These are phyloP conservation scores for Incumbomyces lentus DNA, from an alignment of 2,329 filamentous ascomycete genomes.

Conservation along the genomic window DNA sequence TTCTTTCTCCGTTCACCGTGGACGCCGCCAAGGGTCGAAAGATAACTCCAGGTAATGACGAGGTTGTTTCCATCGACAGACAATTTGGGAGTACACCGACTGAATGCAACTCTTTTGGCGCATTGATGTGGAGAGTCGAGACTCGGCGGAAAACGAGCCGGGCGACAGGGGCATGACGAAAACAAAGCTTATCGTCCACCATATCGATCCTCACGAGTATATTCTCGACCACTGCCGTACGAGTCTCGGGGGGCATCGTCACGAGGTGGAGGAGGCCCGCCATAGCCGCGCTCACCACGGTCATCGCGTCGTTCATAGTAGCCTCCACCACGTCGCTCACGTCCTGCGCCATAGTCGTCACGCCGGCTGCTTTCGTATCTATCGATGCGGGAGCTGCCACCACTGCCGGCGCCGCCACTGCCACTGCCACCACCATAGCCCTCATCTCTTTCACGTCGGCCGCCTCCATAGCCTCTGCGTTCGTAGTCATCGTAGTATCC, in stretches of 20 bases:
- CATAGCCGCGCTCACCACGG: conserved; percentile 16
- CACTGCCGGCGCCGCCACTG: conserved; percentile 34
- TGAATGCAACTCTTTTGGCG: background rate
- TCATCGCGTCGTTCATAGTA: conserved; percentile 42
- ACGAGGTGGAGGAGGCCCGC: conserved; percentile 12
- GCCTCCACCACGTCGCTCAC: conserved; percentile 38
- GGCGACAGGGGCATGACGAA: too few species aligned
- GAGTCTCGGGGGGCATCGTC: conserved; percentile 21
- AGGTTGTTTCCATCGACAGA: conserved; percentile 2
- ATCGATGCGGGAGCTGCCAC: conserved; percentile 37
- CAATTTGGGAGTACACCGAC: conserved; percentile 1
- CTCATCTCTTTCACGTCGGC: conserved; percentile 34
- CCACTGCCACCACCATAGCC: conserved; percentile 38
- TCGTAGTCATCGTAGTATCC: conserved; percentile 34
- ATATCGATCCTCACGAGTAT: conserved; percentile 21
- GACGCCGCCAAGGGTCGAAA: background rate
- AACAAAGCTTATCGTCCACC: conserved; percentile 14
- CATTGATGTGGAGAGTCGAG: background rate
- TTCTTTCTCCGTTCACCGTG: background rate
- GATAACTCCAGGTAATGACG: background rate
- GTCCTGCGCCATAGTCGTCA: conserved; percentile 33
- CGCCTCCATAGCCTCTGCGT: conserved; percentile 34
- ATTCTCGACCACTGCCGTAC: conserved; percentile 17
- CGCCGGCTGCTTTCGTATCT: conserved; percentile 35
- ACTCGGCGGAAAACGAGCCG: background rate